Evolutionary conservation across 148 eudicot genomes (phyloP).

Genomic region (Chenopodium quinoa): DNA sequence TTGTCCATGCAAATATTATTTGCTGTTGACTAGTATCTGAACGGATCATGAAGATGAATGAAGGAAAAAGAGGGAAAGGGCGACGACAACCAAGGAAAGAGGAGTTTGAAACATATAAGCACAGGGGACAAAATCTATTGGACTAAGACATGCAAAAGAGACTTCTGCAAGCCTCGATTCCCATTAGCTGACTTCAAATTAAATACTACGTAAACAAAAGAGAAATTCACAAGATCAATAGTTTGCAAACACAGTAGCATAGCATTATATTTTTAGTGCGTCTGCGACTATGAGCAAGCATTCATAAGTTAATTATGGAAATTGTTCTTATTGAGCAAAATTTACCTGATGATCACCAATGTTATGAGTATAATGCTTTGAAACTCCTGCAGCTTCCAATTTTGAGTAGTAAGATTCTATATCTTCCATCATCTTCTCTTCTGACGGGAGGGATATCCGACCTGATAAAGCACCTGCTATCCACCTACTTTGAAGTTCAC

Average conservation of each 20-base stretch:
- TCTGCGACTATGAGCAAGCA: neutral
- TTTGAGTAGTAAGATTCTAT: conserved; percentile 57
- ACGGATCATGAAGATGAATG: neutral
- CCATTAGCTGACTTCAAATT: neutral
- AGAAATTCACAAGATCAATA: neutral
- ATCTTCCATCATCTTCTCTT: conserved; percentile 70
- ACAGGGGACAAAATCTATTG: neutral
- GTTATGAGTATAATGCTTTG: conserved; percentile 78
- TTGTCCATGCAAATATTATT: neutral
- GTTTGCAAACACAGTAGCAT: neutral
- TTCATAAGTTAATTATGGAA: neutral
- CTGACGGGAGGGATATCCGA: conserved; percentile 56
- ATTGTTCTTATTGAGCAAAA: neutral
- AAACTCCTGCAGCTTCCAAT: conserved; percentile 56
- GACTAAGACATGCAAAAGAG: neutral
- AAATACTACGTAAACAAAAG: neutral
- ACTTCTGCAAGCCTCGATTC: neutral
- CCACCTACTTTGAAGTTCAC: conserved; percentile 91
- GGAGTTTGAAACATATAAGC: neutral
- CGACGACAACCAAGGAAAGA: neutral
- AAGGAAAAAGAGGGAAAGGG: neutral
- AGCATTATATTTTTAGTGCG: neutral
- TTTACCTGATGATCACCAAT: conserved; percentile 51
- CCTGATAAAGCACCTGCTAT: conserved; percentile 78
- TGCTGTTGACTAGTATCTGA: neutral